These are phyloP conservation scores for Candida adriatica DNA, from an alignment of 805 yeast species.

Conservation along the genomic window DNA sequence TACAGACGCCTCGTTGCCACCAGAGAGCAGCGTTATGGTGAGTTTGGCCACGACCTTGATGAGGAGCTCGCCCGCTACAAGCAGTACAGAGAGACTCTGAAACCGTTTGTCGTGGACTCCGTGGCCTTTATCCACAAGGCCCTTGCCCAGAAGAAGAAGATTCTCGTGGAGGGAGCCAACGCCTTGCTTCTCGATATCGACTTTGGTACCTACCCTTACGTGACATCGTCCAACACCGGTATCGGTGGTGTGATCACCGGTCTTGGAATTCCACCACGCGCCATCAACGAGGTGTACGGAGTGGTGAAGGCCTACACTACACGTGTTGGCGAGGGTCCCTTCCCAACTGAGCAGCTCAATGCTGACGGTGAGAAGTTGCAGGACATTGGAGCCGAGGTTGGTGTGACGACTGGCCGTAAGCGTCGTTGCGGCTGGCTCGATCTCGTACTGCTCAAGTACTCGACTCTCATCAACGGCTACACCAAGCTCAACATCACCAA, in stretches of 20 bases:
- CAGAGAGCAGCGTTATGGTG: constrained; percentile 87
- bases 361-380: constrained; percentile 82
- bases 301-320: constrained; percentile 98
- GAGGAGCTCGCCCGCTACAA: constrained; percentile 75
- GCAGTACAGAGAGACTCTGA: constrained; percentile 60
- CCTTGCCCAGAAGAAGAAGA: constrained; percentile 68
- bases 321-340: constrained; percentile 98
- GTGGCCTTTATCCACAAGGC: constrained; percentile 80
- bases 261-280: constrained; percentile 88
- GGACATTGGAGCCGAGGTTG: constrained; percentile 88
- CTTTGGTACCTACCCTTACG: constrained; percentile 97
- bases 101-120: constrained; percentile 92
- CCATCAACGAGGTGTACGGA: constrained; percentile 78
- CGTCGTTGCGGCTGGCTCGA: constrained; percentile 99
- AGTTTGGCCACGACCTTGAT: constrained; percentile 79
- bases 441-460: constrained; percentile 87
- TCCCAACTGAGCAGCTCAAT: constrained; percentile 96
- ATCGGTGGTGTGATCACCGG: constrained; percentile 98
- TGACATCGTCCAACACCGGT: constrained; percentile 92
- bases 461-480: constrained; percentile 89
- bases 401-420: constrained; percentile 98
- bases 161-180: constrained; percentile 95
- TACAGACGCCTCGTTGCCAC: constrained; percentile 73
- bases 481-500: constrained; percentile 92
- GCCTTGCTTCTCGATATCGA: constrained; percentile 97